Percentiles rank a stretch among this genome's conserved stretches.
Conservation (phyloP, 2,329 filamentous ascomycete species). For the Sclerotinia glacialis region DNA sequence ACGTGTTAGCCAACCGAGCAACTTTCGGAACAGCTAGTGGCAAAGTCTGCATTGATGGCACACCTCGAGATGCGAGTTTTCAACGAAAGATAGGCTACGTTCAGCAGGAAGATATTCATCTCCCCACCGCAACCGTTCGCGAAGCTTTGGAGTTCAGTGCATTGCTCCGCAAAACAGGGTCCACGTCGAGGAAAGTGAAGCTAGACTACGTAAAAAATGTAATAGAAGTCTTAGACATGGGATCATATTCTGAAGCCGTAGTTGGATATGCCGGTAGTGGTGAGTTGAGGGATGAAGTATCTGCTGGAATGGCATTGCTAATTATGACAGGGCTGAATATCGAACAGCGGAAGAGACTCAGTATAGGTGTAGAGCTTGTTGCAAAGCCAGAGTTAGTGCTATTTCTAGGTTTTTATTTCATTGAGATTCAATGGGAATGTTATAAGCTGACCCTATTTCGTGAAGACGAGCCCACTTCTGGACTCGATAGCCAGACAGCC, state of each 20-base stretch:
- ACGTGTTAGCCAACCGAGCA: slow-evolving; percentile 58
- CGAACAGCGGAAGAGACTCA: slow-evolving; percentile 57
- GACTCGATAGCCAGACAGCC: slow-evolving; percentile 85
- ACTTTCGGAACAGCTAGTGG: slow-evolving; percentile 86
- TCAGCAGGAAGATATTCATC: slow-evolving; percentile 87
- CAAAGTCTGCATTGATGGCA: slow-evolving; percentile 68
- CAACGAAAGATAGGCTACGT: slow-evolving; percentile 75
- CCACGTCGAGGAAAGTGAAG: slow-evolving; percentile 71
- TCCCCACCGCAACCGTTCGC: slow-evolving; percentile 75
- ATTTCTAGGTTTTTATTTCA: slow-evolving; percentile 56
- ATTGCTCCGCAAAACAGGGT: slow-evolving; percentile 77
- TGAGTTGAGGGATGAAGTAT: too few species aligned
- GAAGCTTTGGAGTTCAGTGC: slow-evolving; percentile 88
- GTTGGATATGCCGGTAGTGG: slow-evolving; percentile 54
- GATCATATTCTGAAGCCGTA: slow-evolving; percentile 62
- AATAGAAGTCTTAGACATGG: slow-evolving; percentile 60
- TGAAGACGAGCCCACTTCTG: slow-evolving; percentile 81
- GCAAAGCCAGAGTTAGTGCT: slow-evolving; percentile 44
- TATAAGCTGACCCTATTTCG: too few species aligned
- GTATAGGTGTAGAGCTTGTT: slow-evolving; percentile 54
- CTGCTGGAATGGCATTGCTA: too few species aligned
- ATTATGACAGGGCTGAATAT: slow-evolving; percentile 48
- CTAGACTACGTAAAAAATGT: slow-evolving; percentile 68
- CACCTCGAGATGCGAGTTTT: slow-evolving; percentile 73
- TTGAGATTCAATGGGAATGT: too few species aligned